Percentiles rank a stretch among this genome's conserved stretches.
Conservation (phyloP, 805 yeast genomes). For the Schwanniomyces pseudopolymorphus region DNA sequence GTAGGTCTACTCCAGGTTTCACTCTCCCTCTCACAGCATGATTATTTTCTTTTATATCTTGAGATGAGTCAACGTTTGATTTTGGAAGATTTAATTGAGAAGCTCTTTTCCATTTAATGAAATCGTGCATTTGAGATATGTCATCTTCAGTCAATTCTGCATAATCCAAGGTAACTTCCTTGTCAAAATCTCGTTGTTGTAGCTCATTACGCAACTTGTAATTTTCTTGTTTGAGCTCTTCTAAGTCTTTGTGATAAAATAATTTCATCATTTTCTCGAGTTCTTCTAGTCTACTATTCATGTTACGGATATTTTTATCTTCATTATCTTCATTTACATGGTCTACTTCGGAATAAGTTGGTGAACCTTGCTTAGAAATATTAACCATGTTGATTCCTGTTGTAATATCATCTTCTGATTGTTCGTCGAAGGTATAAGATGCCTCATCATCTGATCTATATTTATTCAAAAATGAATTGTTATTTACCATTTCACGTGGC, state of each 20-base stretch:
- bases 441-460: conserved; percentile 11
- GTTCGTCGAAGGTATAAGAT: conserved; percentile 35
- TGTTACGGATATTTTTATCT: neutral
- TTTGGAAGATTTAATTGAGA: conserved; percentile 32
- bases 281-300: conserved; percentile 7
- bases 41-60: conserved; percentile 1
- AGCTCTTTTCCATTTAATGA: conserved; percentile 37
- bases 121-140: conserved; percentile 14
- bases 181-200: neutral
- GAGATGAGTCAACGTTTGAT: conserved; percentile 7
- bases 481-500: neutral
- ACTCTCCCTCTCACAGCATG: conserved; percentile 27
- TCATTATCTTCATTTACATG: conserved; percentile 4
- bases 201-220: conserved; percentile 9
- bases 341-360: neutral
- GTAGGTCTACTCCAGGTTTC: conserved; percentile 32
- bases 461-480: neutral
- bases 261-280: conserved; percentile 14
- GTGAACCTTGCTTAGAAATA: neutral
- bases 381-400: neutral
- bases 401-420: conserved; percentile 10
- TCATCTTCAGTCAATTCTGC: conserved; percentile 20
- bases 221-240: conserved; percentile 16
- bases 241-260: conserved; percentile 13
- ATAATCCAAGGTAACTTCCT: conserved; percentile 19